Evolutionary conservation across 2,329 filamentous ascomycete genomes (phyloP).

Genomic region (Fusarium lyarnte): DNA sequence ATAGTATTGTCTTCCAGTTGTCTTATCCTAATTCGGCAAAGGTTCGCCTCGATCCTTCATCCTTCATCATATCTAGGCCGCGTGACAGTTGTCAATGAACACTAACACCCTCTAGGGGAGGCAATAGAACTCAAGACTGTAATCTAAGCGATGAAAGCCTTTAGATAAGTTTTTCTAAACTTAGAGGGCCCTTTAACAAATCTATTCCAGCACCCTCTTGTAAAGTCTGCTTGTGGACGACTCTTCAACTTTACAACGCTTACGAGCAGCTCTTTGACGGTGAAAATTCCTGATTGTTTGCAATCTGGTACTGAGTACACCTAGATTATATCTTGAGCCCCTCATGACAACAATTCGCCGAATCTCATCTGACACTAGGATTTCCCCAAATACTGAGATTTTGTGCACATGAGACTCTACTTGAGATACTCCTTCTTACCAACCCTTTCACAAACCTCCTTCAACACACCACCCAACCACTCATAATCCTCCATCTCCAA

Average conservation of each 20-base stretch:
- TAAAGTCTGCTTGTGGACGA: too few species aligned
- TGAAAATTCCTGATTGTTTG: not conserved
- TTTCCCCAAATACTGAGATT: not conserved
- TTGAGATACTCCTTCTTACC: slow-evolving; percentile 48
- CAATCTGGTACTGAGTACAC: not conserved
- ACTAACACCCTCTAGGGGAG: not conserved
- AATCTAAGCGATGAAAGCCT: not conserved
- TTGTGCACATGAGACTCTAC: not conserved
- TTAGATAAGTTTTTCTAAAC: not conserved
- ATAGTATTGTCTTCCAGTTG: not conserved
- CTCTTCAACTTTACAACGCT: not conserved
- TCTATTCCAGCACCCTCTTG: not conserved
- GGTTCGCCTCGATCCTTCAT: not conserved
- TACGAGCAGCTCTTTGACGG: not conserved
- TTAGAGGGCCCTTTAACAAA: not conserved
- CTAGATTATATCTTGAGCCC: not conserved
- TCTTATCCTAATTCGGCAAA: not conserved
- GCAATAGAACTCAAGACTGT: not conserved
- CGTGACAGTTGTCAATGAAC: not conserved
- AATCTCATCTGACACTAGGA: not conserved
- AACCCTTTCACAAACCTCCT: slow-evolving; percentile 56
- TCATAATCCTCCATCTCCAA: slow-evolving; percentile 83
- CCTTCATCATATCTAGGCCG: not conserved
- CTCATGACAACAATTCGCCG: not conserved
- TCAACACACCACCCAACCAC: slow-evolving; percentile 69